These are phyloP conservation scores for Lyophyllum semitale DNA, from an alignment of 768 basidiomycete species.

Conservation along the genomic window DNA sequence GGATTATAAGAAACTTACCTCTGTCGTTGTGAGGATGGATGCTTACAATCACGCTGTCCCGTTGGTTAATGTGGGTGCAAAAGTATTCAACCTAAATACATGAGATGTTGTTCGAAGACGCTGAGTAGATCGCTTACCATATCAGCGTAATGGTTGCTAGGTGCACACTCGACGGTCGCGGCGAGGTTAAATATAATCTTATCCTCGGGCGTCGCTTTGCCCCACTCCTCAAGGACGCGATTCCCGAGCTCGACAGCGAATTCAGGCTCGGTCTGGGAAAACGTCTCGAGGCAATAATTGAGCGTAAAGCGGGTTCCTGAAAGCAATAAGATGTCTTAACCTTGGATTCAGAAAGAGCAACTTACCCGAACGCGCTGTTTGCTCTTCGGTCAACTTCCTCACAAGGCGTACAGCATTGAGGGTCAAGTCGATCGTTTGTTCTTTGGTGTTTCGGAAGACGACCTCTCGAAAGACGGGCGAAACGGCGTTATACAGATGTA, in stretches of 20 bases:
- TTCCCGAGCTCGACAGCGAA: conserved; percentile 80
- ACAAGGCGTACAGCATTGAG: conserved; percentile 69
- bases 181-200: conserved; percentile 86
- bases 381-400: conserved; percentile 68
- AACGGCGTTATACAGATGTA: conserved; percentile 88
- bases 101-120: neutral
- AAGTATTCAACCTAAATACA: conserved; percentile 70
- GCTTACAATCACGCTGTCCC: conserved; percentile 71
- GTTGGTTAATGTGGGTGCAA: conserved; percentile 66
- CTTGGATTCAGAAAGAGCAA: neutral
- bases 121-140: conserved; percentile 43
- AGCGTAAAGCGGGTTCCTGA: conserved; percentile 64
- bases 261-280: conserved; percentile 82
- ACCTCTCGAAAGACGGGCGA: conserved; percentile 75
- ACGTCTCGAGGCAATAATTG: conserved; percentile 86
- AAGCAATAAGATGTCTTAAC: neutral
- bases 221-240: conserved; percentile 73
- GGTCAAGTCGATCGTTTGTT: conserved; percentile 75
- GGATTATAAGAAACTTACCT: conserved; percentile 39
- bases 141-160: conserved; percentile 85
- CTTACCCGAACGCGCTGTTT: conserved; percentile 57
- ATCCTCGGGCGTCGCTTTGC: conserved; percentile 58
- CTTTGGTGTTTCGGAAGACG: conserved; percentile 76
- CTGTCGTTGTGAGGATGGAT: conserved; percentile 85
- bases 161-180: conserved; percentile 81